phyloP scores from a whole-genome alignment of 2,329 filamentous ascomycete genomes.

The Penicillium hesseltinei region DNA sequence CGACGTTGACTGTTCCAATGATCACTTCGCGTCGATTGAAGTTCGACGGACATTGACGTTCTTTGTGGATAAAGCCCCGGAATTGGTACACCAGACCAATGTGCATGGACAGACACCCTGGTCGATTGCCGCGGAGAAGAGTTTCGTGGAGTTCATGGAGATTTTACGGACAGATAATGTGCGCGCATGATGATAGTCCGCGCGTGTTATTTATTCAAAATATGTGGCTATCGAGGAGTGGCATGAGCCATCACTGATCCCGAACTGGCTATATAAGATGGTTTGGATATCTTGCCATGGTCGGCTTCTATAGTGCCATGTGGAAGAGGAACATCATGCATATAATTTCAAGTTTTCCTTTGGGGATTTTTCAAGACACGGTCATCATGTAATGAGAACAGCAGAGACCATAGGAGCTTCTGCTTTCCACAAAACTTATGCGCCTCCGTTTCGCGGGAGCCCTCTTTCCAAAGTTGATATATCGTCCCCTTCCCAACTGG shows the following conservation, averaged over 20 bases:
- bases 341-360: too few species aligned
- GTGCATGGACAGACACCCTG: background rate
- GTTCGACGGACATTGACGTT: background rate
- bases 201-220: background rate
- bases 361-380: too few species aligned
- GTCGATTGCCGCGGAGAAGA: background rate
- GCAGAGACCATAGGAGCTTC: background rate
- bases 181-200: background rate
- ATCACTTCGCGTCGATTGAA: background rate
- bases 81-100: conserved; percentile 1
- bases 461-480: background rate
- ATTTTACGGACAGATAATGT: background rate
- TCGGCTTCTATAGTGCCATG: too few species aligned
- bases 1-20: background rate
- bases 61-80: conserved; percentile 5
- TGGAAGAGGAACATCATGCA: too few species aligned
- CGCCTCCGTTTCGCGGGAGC: background rate
- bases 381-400: background rate
- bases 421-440: background rate
- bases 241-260: background rate
- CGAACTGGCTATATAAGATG: background rate
- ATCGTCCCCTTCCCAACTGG: background rate
- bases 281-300: background rate
- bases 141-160: background rate
- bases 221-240: background rate